These are phyloP conservation scores for Tricholoma terreum DNA, from an alignment of 768 basidiomycete genomes.

Conservation along the genomic window DNA sequence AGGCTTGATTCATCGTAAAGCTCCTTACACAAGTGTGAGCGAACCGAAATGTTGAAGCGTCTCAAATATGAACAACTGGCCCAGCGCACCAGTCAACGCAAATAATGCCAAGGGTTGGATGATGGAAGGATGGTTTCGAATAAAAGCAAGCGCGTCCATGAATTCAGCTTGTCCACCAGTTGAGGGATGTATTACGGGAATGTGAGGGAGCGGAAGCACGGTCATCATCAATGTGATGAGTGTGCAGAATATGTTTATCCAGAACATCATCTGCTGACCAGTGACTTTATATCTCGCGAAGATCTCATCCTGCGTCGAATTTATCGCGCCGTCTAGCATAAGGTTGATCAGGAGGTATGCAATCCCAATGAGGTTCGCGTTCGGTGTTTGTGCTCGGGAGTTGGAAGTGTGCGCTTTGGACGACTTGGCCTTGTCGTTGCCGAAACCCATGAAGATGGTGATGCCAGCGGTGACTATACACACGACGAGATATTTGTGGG, in stretches of 20 bases:
- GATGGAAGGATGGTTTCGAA: constrained; percentile 73
- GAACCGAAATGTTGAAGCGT: constrained; percentile 90
- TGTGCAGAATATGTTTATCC: constrained; percentile 89
- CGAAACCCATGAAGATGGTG: constrained; percentile 91
- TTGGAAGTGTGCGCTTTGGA: constrained; percentile 35
- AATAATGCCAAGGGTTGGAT: constrained; percentile 76
- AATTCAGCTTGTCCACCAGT: constrained; percentile 61
- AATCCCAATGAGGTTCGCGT: constrained; percentile 68
- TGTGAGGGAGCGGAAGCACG: constrained; percentile 72
- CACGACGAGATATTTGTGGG: constrained; percentile 95
- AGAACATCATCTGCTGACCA: constrained; percentile 99
- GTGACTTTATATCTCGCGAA: constrained; percentile 70
- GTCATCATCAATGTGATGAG: constrained; percentile 66
- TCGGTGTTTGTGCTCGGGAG: constrained; percentile 36
- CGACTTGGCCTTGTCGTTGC: constrained; percentile 49
- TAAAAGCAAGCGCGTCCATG: constrained; percentile 64
- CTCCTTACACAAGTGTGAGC: constrained; percentile 73
- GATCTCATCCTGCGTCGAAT: constrained; percentile 97
- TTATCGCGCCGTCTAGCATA: constrained; percentile 86
- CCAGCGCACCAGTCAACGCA: constrained; percentile 86
- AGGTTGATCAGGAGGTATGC: constrained; percentile 82
- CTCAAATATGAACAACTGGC: constrained; percentile 98
- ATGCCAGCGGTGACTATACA: constrained; percentile 90
- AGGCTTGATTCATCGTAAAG: neutral
- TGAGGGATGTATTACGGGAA: constrained; percentile 78